Conservation (phyloP, 2,329 filamentous ascomycete species). For the Alternaria atra region DNA sequence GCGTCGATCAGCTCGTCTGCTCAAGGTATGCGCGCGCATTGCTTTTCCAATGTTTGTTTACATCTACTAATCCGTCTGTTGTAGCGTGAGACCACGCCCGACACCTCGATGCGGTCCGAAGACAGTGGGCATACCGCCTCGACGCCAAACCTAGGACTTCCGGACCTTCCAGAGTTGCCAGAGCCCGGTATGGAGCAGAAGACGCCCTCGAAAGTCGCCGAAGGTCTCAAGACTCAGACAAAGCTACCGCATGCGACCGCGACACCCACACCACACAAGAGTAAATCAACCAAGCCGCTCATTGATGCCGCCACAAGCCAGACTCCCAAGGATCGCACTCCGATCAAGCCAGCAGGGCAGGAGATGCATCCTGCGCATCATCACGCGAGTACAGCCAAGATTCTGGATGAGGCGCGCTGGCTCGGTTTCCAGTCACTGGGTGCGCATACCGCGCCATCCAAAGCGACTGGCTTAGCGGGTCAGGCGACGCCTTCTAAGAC, state of each 20-base stretch:
- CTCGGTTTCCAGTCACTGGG: slow-evolving; percentile 79
- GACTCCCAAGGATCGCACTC: slow-evolving; percentile 69
- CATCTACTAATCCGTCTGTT: slow-evolving; percentile 32
- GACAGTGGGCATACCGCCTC: slow-evolving; percentile 44
- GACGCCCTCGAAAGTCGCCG: slow-evolving; percentile 35
- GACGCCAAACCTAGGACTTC: slow-evolving; percentile 31
- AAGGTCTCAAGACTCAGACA: slow-evolving; percentile 29
- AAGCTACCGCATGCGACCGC: slow-evolving; percentile 34
- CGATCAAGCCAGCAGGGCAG: slow-evolving; percentile 73
- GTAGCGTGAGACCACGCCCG: slow-evolving; percentile 40
- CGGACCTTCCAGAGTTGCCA: slow-evolving; percentile 30
- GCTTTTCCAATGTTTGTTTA: slow-evolving; percentile 36
- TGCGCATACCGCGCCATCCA: slow-evolving; percentile 60
- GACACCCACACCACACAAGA: slow-evolving; percentile 59
- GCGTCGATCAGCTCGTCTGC: slow-evolving; percentile 48
- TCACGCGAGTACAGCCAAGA: slow-evolving; percentile 76
- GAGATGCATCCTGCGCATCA: slow-evolving; percentile 94
- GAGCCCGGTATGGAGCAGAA: slow-evolving; percentile 25
- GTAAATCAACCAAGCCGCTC: slow-evolving; percentile 33
- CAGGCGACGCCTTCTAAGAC: slow-evolving; percentile 72
- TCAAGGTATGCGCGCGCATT: slow-evolving; percentile 40
- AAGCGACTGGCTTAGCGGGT: slow-evolving; percentile 50
- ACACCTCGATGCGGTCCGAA: slow-evolving; percentile 24
- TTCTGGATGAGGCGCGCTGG: slow-evolving; percentile 80
- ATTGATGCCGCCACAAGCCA: slow-evolving; percentile 32